Conservation (phyloP, 1,284 basidiomycete species). For the Rhizopogon parksii region DNA sequence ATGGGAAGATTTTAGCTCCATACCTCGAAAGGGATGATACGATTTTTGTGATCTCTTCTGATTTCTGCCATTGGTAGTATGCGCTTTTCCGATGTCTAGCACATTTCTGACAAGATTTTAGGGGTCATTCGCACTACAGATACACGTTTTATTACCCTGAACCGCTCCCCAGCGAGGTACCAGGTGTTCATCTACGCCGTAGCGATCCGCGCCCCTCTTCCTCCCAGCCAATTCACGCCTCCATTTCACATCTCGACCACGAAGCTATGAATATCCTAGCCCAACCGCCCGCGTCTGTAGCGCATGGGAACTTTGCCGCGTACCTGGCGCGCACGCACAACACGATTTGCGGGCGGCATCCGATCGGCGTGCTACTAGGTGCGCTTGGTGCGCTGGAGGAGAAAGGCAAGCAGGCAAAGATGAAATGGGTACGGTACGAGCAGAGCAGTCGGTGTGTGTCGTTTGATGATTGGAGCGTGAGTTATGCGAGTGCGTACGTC, state of each 20-base stretch:
- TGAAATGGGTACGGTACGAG: conserved; percentile 85
- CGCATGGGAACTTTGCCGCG: conserved; percentile 60
- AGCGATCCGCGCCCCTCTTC: conserved; percentile 35
- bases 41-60: conserved; percentile 87
- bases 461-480: conserved; percentile 82
- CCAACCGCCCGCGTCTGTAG: conserved; percentile 36
- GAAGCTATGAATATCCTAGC: conserved; percentile 69
- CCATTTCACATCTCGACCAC: conserved; percentile 71
- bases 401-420: conserved; percentile 32
- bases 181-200: conserved; percentile 48
- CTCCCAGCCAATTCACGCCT: conserved; percentile 55
- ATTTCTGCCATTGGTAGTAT: conserved; percentile 90
- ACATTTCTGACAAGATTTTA: conserved; percentile 25
- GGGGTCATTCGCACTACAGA: conserved; percentile 78
- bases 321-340: conserved; percentile 86
- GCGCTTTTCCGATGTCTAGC: conserved; percentile 1
- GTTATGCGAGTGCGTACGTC: conserved; percentile 88
- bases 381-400: conserved; percentile 62
- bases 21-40: conserved; percentile 75
- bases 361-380: conserved; percentile 87
- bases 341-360: conserved; percentile 95
- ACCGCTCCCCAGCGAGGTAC: conserved; percentile 43
- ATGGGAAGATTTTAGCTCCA: conserved; percentile 70
- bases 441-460: conserved; percentile 78
- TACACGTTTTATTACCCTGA: conserved; percentile 89